Percentiles rank a stretch among this genome's conserved stretches.
These are phyloP conservation scores for Akanthomyces lecanii DNA, from an alignment of 2,329 filamentous ascomycete species.

Conservation along the genomic window DNA sequence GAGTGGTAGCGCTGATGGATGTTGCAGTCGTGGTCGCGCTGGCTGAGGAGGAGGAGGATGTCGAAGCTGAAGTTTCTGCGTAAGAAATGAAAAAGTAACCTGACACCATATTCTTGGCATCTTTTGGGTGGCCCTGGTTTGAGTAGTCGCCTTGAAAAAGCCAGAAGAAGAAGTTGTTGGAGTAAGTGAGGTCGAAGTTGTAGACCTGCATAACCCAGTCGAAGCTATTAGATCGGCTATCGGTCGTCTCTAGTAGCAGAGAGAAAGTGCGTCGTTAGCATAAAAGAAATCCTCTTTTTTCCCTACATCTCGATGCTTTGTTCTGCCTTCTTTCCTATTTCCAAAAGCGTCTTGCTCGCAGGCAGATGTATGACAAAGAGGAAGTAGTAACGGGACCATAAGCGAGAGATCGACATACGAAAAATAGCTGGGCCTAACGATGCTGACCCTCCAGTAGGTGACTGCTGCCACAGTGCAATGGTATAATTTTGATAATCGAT, in stretches of 20 bases:
- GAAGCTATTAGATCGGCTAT: conserved; percentile 16
- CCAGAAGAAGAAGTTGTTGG: conserved; percentile 22
- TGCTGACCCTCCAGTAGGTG: background rate
- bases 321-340: no score
- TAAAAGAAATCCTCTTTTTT: no score
- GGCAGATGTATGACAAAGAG: background rate
- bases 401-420: background rate
- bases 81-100: background rate
- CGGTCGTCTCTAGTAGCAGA: conserved; percentile 13
- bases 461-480: background rate
- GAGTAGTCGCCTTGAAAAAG: conserved; percentile 21
- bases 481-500: background rate
- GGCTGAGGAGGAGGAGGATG: background rate
- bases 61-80: background rate
- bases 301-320: no score
- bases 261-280: background rate
- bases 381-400: background rate
- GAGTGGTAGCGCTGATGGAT: background rate
- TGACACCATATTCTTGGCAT: background rate
- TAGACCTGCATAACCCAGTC: conserved; percentile 21
- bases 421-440: background rate
- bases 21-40: background rate
- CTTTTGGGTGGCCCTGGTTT: conserved; percentile 7
- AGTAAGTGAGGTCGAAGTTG: conserved; percentile 18
- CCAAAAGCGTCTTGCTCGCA: background rate